Evolutionary conservation across 768 basidiomycete genomes (phyloP).

Genomic region (Candolleomyces eurysporus): DNA sequence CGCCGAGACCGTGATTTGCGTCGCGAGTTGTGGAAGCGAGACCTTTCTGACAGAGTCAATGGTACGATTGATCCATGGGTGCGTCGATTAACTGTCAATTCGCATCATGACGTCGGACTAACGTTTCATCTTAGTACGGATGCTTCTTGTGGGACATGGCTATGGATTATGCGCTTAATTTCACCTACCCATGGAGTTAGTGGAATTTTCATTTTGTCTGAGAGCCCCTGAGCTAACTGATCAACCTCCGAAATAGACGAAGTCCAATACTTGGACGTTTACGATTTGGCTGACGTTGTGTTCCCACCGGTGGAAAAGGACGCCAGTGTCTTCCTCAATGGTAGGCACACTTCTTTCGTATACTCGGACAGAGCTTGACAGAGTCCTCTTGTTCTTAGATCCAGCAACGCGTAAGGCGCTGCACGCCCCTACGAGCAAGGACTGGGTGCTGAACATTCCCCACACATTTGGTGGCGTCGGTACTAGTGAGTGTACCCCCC

Average conservation of each 20-base stretch:
- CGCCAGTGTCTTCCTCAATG: constrained; percentile 59
- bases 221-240: neutral
- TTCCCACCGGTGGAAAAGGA: constrained; percentile 50
- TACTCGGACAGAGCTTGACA: neutral
- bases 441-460: constrained; percentile 38
- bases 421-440: constrained; percentile 63
- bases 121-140: constrained; percentile 43
- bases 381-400: constrained; percentile 37
- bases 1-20: constrained; percentile 14
- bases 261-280: constrained; percentile 32
- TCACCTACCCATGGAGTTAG: constrained; percentile 62
- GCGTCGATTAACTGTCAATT: constrained; percentile 11
- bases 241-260: neutral
- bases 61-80: constrained; percentile 59
- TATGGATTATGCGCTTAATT: constrained; percentile 72
- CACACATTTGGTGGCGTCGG: constrained; percentile 37
- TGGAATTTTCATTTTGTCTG: neutral
- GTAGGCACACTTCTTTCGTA: constrained; percentile 29
- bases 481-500: constrained; percentile 16
- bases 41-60: constrained; percentile 46
- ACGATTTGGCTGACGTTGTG: constrained; percentile 56
- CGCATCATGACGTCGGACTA: constrained; percentile 3
- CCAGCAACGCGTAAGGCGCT: constrained; percentile 52
- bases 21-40: constrained; percentile 41
- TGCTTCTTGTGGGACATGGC: constrained; percentile 65